These are phyloP conservation scores for Phytophthora colocasiae DNA, from an alignment of 352 stramenopile genomes.

Conservation along the genomic window DNA sequence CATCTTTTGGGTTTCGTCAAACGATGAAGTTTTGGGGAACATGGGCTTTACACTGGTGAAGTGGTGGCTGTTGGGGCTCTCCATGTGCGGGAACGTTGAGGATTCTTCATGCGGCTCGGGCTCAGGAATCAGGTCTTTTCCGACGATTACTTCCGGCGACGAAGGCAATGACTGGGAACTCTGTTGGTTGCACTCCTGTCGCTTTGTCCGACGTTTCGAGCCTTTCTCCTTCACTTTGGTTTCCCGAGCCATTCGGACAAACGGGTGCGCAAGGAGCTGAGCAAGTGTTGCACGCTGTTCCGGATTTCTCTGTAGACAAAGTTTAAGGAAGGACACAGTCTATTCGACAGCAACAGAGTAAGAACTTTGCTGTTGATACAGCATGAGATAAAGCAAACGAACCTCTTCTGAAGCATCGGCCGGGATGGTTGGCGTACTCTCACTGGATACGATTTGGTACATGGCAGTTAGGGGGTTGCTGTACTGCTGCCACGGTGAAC, in stretches of 20 bases:
- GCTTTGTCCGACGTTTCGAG: conserved; percentile 17
- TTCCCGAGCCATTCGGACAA: conserved; percentile 57
- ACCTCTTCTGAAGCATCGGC: conserved; percentile 64
- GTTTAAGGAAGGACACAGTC: conserved; percentile 62
- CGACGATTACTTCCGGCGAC: conserved; percentile 7
- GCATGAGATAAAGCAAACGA: conserved; percentile 2
- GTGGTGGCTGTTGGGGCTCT: conserved; percentile 16
- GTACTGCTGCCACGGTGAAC: conserved; percentile 90
- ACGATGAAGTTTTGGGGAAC: background rate
- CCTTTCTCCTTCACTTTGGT: conserved; percentile 16
- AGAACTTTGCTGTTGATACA: background rate
- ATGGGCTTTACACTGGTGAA: conserved; percentile 10
- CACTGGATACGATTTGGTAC: conserved; percentile 89
- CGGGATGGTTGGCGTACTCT: conserved; percentile 70
- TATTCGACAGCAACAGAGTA: conserved; percentile 19
- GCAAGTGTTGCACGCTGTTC: conserved; percentile 81
- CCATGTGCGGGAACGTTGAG: conserved; percentile 14
- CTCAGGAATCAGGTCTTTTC: conserved; percentile 8
- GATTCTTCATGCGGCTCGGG: conserved; percentile 32
- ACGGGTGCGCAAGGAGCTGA: conserved; percentile 92
- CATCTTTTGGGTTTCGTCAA: conserved; percentile 5
- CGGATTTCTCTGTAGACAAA: conserved; percentile 74
- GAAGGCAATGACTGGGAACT: conserved; percentile 8
- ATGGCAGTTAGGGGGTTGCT: conserved; percentile 92
- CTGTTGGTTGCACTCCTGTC: conserved; percentile 19